These are phyloP conservation scores for Paraconiothyrium brasiliense DNA, from an alignment of 2,329 filamentous ascomycete genomes.

Conservation along the genomic window DNA sequence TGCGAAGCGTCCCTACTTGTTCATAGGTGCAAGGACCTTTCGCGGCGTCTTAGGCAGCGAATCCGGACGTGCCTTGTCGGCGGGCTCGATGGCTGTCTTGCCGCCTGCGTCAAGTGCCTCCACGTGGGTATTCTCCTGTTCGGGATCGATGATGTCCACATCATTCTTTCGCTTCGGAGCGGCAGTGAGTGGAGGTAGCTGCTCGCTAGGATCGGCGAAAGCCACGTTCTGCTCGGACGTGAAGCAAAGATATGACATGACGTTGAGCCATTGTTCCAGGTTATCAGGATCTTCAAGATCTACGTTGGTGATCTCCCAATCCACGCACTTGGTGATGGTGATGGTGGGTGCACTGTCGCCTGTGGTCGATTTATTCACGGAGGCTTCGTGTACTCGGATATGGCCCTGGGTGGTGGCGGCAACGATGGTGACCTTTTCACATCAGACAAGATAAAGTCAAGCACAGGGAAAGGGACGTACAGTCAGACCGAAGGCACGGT, in stretches of 20 bases:
- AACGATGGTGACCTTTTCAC: neutral
- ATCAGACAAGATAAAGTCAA: neutral
- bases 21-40: neutral
- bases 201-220: neutral
- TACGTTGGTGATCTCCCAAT: neutral
- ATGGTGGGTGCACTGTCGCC: neutral
- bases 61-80: neutral
- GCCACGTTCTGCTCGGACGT: neutral
- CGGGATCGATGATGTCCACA: neutral
- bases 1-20: neutral
- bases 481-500: neutral
- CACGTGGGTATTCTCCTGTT: neutral
- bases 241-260: neutral
- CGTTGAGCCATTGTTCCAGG: neutral
- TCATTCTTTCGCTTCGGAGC: neutral
- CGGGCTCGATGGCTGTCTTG: neutral
- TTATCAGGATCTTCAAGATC: neutral
- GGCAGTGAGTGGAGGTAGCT: neutral
- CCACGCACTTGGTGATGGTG: neutral
- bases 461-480: neutral
- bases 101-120: neutral
- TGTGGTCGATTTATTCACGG: neutral
- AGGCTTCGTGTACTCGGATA: neutral
- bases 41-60: neutral
- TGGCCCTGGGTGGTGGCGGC: neutral